Percentiles rank a stretch among this genome's conserved stretches.
Evolutionary conservation across 2,329 filamentous ascomycete species (phyloP).

Genomic region (Chalaropsis ovoidea): DNA sequence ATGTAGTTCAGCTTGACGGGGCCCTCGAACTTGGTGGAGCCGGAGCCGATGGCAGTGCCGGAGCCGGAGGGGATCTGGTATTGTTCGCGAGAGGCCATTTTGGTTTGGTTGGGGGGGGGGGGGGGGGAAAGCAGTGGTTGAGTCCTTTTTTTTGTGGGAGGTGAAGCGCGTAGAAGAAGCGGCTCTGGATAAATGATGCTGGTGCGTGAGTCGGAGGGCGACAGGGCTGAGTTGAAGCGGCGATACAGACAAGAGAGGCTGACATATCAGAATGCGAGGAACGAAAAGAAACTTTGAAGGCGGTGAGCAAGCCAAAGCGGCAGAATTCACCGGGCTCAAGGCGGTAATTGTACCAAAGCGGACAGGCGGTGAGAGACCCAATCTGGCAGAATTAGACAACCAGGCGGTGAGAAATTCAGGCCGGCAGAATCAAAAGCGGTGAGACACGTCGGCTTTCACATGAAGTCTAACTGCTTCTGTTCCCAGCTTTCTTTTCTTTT

Average conservation of each 20-base stretch:
- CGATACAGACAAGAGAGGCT: neutral
- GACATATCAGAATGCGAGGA: neutral
- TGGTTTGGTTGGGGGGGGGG: neutral
- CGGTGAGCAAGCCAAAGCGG: neutral
- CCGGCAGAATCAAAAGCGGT: conserved; percentile 3
- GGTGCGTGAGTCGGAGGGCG: neutral
- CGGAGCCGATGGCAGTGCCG: conserved; percentile 35
- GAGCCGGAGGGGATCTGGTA: conserved; percentile 60
- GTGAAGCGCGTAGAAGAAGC: neutral
- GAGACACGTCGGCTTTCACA: neutral
- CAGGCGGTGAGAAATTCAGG: neutral
- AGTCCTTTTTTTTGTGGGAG: neutral
- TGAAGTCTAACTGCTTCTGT: neutral
- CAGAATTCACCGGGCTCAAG: neutral
- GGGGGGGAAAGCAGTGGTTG: neutral
- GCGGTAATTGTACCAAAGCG: no score
- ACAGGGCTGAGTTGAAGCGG: no score
- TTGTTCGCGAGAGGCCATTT: conserved; percentile 57
- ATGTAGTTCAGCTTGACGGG: conserved; percentile 37
- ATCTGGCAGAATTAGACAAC: neutral
- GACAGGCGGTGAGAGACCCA: no score
- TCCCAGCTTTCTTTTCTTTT: neutral
- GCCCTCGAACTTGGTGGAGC: conserved; percentile 33
- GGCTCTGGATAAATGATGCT: neutral
- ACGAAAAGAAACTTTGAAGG: conserved; percentile 11